These are phyloP conservation scores for Hyphopichia fennica DNA, from an alignment of 1,139 yeast species.

Conservation along the genomic window DNA sequence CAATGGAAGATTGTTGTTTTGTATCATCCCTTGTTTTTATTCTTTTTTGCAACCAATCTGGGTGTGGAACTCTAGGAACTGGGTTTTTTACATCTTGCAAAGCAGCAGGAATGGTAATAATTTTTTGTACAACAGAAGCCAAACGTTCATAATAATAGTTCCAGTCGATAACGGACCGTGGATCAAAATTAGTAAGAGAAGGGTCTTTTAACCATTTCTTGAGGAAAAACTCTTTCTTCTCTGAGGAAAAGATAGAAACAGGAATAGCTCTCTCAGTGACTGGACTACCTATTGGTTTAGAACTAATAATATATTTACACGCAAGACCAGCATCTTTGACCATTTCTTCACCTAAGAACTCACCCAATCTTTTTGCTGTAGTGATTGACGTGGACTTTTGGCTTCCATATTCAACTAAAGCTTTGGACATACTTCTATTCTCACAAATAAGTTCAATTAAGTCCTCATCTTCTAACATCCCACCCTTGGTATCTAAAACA, in stretches of 20 bases:
- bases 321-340: constrained; percentile 95
- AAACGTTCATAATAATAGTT: constrained; percentile 85
- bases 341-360: constrained; percentile 96
- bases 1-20: constrained; percentile 68
- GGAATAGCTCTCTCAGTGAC: constrained; percentile 97
- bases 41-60: constrained; percentile 82
- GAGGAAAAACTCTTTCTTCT: constrained; percentile 63
- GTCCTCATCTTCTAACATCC: constrained; percentile 90
- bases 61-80: constrained; percentile 91
- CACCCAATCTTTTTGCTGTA: constrained; percentile 90
- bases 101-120: constrained; percentile 97
- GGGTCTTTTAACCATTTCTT: constrained; percentile 88
- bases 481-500: constrained; percentile 84
- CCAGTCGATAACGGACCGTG: constrained; percentile 92
- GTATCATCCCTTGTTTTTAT: constrained; percentile 62
- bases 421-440: constrained; percentile 92
- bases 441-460: constrained; percentile 93
- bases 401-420: constrained; percentile 82
- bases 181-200: constrained; percentile 78
- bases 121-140: constrained; percentile 91
- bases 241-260: constrained; percentile 89
- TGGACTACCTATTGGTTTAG: constrained; percentile 81
- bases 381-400: constrained; percentile 96
- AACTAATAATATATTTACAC: constrained; percentile 89
- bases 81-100: constrained; percentile 88